Conservation (phyloP, 371 early-diverging fungal genomes). For the Zychaea mexicana region DNA sequence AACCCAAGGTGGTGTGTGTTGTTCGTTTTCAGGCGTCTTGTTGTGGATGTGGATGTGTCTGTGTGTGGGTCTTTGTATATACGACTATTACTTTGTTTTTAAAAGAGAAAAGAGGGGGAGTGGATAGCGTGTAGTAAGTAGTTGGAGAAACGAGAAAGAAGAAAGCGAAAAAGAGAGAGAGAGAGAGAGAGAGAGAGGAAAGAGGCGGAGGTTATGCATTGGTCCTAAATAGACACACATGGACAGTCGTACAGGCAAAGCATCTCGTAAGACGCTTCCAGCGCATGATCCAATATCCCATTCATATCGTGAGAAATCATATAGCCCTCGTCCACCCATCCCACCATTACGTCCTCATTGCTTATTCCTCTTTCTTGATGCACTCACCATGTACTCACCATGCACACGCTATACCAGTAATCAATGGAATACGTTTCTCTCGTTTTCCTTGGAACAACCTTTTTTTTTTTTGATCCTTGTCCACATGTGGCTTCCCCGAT, state of each 20-base stretch:
- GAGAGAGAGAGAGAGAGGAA: constrained; percentile 14
- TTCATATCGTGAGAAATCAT: constrained; percentile 23
- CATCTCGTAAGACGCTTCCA: not conserved
- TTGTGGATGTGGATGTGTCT: too few relatives aligned
- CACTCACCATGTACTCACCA: too few relatives aligned
- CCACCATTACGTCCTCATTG: too few relatives aligned
- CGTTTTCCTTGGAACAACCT: not conserved
- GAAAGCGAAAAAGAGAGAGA: constrained; percentile 4
- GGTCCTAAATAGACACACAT: not conserved
- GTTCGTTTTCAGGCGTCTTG: not conserved
- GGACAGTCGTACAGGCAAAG: constrained; percentile 4
- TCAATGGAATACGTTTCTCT: not conserved
- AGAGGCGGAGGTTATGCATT: not conserved
- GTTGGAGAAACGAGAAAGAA: not conserved
- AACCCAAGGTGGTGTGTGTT: not conserved
- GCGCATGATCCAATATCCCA: constrained; percentile 31
- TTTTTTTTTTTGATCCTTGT: not conserved
- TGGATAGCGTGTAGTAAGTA: not conserved
- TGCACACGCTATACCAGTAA: too few relatives aligned
- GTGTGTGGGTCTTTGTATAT: too few relatives aligned
- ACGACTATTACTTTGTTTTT: not conserved
- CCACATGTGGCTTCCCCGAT: not conserved
- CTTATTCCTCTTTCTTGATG: too few relatives aligned
- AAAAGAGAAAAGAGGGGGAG: not conserved
- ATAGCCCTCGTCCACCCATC: too few relatives aligned